Percentiles rank a stretch among this genome's conserved stretches.
Evolutionary conservation across 192 early-diverging fungal species (phyloP).

Genomic region (Umbelopsis sp.): DNA sequence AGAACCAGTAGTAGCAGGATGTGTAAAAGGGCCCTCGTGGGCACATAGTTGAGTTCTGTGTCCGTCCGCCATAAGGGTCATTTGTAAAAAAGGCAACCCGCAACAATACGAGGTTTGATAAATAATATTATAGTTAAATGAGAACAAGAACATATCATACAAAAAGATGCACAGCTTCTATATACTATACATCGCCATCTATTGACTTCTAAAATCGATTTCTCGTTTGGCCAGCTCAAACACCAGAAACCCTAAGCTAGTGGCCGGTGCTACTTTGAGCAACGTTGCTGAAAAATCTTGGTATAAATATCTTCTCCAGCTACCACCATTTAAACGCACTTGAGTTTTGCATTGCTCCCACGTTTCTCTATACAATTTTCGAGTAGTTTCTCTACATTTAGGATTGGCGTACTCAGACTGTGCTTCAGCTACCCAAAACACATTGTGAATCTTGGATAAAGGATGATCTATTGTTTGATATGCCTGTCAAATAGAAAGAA

Average conservation of each 20-base stretch:
- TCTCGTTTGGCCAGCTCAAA: conserved; percentile 66
- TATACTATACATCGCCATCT: not conserved
- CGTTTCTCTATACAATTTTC: conserved; percentile 51
- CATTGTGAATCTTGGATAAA: conserved; percentile 64
- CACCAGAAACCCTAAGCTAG: conserved; percentile 63
- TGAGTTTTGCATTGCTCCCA: conserved; percentile 57
- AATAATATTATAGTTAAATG: not conserved
- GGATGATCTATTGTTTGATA: conserved; percentile 79
- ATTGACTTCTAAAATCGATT: conserved; percentile 49
- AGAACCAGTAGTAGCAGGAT: no score
- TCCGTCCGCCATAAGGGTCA: no score
- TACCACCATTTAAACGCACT: conserved; percentile 41
- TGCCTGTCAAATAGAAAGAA: conserved; percentile 37
- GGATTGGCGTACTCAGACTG: conserved; percentile 51
- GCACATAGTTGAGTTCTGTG: no score
- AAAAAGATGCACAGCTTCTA: not conserved
- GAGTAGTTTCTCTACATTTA: conserved; percentile 39
- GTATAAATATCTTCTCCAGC: conserved; percentile 54
- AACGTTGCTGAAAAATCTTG: conserved; percentile 54
- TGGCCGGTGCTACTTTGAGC: conserved; percentile 56
- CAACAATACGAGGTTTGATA: no score
- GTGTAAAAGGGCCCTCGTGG: no score
- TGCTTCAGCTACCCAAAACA: conserved; percentile 68
- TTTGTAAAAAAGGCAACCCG: no score
- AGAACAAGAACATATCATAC: not conserved